Conservation (phyloP, 768 basidiomycete species). For the Kwoniella heveanensis region DNA sequence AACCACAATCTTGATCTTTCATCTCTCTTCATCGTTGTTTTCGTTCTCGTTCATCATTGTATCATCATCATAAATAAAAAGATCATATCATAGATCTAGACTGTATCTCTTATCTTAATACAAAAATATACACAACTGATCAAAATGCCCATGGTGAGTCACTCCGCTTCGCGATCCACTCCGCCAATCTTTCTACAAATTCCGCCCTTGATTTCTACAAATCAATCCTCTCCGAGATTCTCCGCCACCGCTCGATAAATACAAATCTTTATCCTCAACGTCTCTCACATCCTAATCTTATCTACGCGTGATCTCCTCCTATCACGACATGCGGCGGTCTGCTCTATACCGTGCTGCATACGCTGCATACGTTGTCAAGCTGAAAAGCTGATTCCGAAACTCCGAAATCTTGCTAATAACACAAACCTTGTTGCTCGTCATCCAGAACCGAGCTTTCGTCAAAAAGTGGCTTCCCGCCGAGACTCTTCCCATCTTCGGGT, state of each 20-base stretch:
- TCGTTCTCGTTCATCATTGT: slow-evolving; percentile 1
- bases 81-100: not conserved
- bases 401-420: no score
- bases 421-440: no score
- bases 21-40: not conserved
- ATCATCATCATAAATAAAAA: not conserved
- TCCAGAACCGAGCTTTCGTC: slow-evolving; percentile 21
- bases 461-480: slow-evolving; percentile 72
- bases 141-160: slow-evolving; percentile 25
- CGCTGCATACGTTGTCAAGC: not conserved
- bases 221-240: not conserved
- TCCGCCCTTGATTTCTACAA: not conserved
- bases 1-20: slow-evolving; percentile 2
- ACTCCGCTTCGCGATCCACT: no score
- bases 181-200: not conserved
- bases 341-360: not conserved
- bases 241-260: not conserved
- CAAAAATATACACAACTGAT: not conserved
- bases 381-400: no score
- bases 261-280: not conserved
- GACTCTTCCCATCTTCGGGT: slow-evolving; percentile 57
- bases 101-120: slow-evolving; percentile 3
- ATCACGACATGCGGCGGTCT: not conserved
- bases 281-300: no score
- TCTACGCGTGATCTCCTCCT: not conserved